phyloP scores from a whole-genome alignment of 352 stramenopile species.

The Phytophthora pisi region DNA sequence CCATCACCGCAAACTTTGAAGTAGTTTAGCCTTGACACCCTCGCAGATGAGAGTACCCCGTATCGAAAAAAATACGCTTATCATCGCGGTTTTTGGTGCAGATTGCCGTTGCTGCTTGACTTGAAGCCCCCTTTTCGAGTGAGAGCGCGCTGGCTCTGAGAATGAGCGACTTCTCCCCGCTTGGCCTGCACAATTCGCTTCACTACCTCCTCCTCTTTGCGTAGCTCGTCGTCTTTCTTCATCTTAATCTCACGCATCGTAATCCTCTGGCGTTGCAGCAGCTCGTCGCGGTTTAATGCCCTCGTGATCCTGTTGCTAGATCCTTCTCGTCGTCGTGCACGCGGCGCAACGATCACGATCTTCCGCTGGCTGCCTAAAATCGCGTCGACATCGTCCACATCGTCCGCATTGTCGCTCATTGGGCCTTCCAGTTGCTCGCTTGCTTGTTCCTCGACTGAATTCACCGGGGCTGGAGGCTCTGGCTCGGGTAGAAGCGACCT shows the following conservation, averaged over 20 bases:
- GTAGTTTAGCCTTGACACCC: conserved; percentile 10
- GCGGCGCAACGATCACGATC: conserved; percentile 28
- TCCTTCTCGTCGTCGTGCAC: conserved; percentile 5
- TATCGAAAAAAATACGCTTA: background rate
- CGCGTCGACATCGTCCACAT: background rate
- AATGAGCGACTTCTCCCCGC: conserved; percentile 43
- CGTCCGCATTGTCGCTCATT: conserved; percentile 1
- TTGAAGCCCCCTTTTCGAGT: conserved; percentile 21
- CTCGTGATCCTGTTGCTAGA: conserved; percentile 11
- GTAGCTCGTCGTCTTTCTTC: conserved; percentile 54
- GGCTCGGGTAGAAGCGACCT: conserved; percentile 28
- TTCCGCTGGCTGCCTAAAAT: conserved; percentile 4
- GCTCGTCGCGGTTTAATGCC: conserved; percentile 31
- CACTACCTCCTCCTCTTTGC: conserved; percentile 41
- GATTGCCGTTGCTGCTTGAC: conserved; percentile 3
- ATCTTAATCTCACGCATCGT: conserved; percentile 50
- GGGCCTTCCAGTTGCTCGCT: conserved; percentile 2
- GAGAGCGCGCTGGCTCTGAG: conserved; percentile 46
- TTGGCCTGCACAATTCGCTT: conserved; percentile 38
- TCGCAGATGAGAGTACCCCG: conserved; percentile 5
- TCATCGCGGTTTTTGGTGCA: conserved; percentile 2
- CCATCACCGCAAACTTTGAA: conserved; percentile 39
- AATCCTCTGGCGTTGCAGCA: conserved; percentile 43
- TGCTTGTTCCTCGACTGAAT: conserved; percentile 1
- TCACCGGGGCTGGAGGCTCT: background rate